Evolutionary conservation across 2,329 filamentous ascomycete species (phyloP).

Genomic region (Pseudogymnoascus pannorum): DNA sequence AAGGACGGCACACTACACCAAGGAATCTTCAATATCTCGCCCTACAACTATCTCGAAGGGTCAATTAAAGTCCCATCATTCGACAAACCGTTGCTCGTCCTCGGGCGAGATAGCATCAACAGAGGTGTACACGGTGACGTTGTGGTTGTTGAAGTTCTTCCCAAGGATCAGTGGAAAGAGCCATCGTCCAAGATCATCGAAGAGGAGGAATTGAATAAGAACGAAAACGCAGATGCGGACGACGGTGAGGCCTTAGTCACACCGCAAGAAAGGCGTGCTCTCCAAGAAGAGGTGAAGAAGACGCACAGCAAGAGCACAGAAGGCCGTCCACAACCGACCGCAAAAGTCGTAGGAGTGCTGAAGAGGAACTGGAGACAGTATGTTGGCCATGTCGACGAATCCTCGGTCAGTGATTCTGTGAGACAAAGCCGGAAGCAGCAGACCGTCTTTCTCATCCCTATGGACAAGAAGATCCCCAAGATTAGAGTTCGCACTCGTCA

Average conservation of each 20-base stretch:
- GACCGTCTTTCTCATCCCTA: conserved; percentile 88
- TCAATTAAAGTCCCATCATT: conserved; percentile 87
- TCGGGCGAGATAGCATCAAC: conserved; percentile 95
- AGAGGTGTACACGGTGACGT: conserved; percentile 85
- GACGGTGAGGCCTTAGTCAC: conserved; percentile 72
- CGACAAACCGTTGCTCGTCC: conserved; percentile 76
- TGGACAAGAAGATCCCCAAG: conserved; percentile 97
- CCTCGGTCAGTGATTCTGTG: conserved; percentile 66
- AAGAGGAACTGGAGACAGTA: conserved; percentile 98
- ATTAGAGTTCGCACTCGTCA: conserved; percentile 89
- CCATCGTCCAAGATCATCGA: conserved; percentile 95
- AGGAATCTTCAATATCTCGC: conserved; percentile 90
- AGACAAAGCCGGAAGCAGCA: conserved; percentile 79
- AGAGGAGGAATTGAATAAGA: conserved; percentile 82
- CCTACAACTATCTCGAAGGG: conserved; percentile 96
- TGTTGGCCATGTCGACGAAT: conserved; percentile 87
- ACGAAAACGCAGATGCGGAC: conserved; percentile 87
- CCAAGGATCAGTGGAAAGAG: conserved; percentile 93
- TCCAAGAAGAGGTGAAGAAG: conserved; percentile 87
- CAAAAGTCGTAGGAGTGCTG: conserved; percentile 82
- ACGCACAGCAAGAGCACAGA: conserved; percentile 72
- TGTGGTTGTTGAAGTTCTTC: conserved; percentile 86
- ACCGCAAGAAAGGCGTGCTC: conserved; percentile 73
- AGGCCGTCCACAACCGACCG: conserved; percentile 78
- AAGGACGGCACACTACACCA: conserved; percentile 87